Conservation (phyloP, 1,284 basidiomycete species). For the Xerocomus minutiporus region DNA sequence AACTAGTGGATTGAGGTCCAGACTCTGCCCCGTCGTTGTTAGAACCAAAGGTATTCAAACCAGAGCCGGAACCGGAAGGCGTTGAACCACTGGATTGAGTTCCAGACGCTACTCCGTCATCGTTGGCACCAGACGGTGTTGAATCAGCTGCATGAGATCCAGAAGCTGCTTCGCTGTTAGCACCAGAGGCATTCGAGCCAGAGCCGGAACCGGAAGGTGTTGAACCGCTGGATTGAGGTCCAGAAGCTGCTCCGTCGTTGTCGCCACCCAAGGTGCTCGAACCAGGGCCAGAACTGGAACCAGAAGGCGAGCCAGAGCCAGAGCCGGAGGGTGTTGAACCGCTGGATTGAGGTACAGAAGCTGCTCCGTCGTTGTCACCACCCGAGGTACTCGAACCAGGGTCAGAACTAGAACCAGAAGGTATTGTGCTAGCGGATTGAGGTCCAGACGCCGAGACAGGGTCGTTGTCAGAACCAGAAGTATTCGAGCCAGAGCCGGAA, state of each 20-base stretch:
- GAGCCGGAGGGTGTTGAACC: background rate
- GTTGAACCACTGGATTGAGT: background rate
- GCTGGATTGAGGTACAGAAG: background rate
- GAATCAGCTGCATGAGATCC: background rate
- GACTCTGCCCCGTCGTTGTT: conserved; percentile 1
- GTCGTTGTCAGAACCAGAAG: background rate
- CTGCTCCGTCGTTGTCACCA: background rate
- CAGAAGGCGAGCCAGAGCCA: background rate
- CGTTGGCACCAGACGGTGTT: conserved; percentile 4
- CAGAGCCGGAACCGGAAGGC: background rate
- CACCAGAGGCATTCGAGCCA: background rate
- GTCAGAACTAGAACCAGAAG: background rate
- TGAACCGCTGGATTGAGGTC: background rate
- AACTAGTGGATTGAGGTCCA: background rate
- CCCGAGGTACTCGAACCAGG: background rate
- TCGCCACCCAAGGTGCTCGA: background rate
- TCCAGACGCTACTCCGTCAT: background rate
- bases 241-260: background rate
- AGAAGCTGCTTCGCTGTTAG: background rate
- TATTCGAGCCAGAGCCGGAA: background rate
- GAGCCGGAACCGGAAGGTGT: background rate
- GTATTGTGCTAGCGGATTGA: background rate
- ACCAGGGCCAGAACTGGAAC: background rate
- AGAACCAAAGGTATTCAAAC: background rate
- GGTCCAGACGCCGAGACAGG: background rate